Base-by-base conservation (phyloP, 345 rosid species). In the Bretschneidera sinensis region DNA sequence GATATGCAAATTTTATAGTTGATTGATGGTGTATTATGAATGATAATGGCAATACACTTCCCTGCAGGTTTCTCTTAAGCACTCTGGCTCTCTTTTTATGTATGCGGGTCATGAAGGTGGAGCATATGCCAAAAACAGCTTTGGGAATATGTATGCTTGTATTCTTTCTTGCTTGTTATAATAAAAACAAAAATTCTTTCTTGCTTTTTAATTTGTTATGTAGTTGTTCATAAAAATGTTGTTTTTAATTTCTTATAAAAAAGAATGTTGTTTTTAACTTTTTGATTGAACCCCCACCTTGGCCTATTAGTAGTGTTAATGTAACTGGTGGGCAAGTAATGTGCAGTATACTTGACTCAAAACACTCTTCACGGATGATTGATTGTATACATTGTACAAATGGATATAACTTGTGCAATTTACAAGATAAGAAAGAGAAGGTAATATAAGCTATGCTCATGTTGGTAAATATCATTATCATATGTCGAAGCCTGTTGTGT, bases 51-150 rank as follows among this genome's bases (percentile, higher is more conserved):
- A 54, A 70, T 71, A 24, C 33, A 35, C 59, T 59, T 73, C 53
- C 51, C 47, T n/a, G 60, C 82, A 92, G 98, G 98, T 92, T 60
- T 79, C 97, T 11, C 88, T 89, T 35, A 92, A 92, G 77, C 99
- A 92, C 60, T 92, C 99, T 50, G 99, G 99, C 54, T 92, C 99
- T 43, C 97, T 92, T 59, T 92, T 92, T 73, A 92, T 92, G 99
- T 92, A 90, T 48, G 97, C 97, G 5, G 97, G 99, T 43, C 71
- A 78, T 54, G 76, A 69, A 49, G 97, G 97, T 58, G 99, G 99
- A 71, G 97, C 99, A 54, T 92, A 90, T 90, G 99, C 99, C 71
- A 92, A 92, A 80, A 92, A 92, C 74, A 92, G 99, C 81, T 92
- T 80, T 68, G 99, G 97, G 43, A 92, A 92, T 65, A 78, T 90